Conservation (phyloP, 768 basidiomycete species). For the Stropharia rugosoannulata region DNA sequence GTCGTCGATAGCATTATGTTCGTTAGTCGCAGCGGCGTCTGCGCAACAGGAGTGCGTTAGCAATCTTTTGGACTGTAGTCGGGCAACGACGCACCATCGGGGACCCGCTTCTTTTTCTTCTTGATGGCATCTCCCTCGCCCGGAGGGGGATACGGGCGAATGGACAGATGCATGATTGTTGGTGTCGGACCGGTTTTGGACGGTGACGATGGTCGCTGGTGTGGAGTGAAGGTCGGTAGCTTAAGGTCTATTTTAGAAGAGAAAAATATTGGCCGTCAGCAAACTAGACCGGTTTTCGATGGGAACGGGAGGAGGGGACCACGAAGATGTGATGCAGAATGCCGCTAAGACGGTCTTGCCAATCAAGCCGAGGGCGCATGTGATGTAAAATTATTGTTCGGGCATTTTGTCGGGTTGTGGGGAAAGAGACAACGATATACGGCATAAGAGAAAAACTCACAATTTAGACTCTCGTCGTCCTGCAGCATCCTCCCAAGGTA, state of each 20-base stretch:
- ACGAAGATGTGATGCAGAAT: slow-evolving; percentile 1
- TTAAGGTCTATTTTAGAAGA: slow-evolving; percentile 31
- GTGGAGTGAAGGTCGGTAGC: slow-evolving; percentile 36
- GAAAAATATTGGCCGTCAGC: neutral
- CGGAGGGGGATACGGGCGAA: slow-evolving; percentile 56
- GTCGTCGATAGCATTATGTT: slow-evolving; percentile 7
- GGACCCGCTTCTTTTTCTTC: slow-evolving; percentile 49
- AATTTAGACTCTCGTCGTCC: slow-evolving; percentile 73
- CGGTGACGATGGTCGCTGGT: slow-evolving; percentile 22
- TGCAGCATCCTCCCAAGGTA: slow-evolving; percentile 81
- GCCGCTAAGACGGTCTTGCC: neutral
- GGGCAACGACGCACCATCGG: slow-evolving; percentile 25
- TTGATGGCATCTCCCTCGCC: slow-evolving; percentile 49
- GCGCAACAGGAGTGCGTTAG: neutral
- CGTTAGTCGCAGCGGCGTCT: slow-evolving; percentile 14
- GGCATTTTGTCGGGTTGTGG: too few species aligned
- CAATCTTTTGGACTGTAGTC: neutral
- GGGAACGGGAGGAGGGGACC: neutral
- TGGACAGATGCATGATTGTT: slow-evolving; percentile 76
- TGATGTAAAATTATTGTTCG: neutral
- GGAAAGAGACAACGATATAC: neutral
- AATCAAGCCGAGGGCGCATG: slow-evolving; percentile 8
- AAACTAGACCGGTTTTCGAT: neutral
- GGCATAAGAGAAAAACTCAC: slow-evolving; percentile 37
- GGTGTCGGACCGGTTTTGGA: slow-evolving; percentile 31